Base-by-base conservation (phyloP, 2,329 filamentous ascomycete species). In the Diaporthe eres region DNA sequence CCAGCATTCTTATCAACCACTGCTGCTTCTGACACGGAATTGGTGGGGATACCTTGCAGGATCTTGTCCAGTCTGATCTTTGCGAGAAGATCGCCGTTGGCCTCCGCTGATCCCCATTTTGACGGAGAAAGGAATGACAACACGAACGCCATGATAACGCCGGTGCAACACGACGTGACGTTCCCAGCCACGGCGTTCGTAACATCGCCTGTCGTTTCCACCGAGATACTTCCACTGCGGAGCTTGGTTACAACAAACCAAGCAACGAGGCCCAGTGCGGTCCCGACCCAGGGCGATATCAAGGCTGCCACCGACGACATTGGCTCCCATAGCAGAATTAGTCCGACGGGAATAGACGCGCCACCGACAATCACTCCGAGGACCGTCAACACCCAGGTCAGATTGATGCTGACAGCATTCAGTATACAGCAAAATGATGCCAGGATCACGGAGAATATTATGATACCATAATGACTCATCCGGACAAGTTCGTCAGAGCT, bases 321-420 rank as follows among this genome's bases (percentile, higher is more conserved):
- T 6, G 81, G 81, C 28, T 79, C 77, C 85, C 84, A 86, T n/a
- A 84, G 79, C 5, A 86, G 78, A 9, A 84, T 80, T 25, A 84
- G 77, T 15, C 82, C 84, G 1, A 85, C 81, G 0, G 83, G 84
- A 4, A 84, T 80, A 0, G 81, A 79, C 13, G 83, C 85, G 2
- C 85, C 84, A 10, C 85, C 85, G 15, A 86, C 82, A 19, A 86
- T 83, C 15, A 85, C 80, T 2, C 85, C 85, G 47, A 85, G 79
- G 22, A 85, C 82, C 8, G 83, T 85, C 9, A 86, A 77, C 1
- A 86, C 77, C 84, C 84, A 87, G 19, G 82, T 85, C 5, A 86
- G 77, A 71, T 83, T 82, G 28, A 86, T 80, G 13, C 79, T 80
- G 4, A 81, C 83, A 2, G 81, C 82, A 75, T 85, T 84, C n/a